Evolutionary conservation across 495 filamentous ascomycete genomes (phyloP).

Genomic region (Achaetomiella virescens): DNA sequence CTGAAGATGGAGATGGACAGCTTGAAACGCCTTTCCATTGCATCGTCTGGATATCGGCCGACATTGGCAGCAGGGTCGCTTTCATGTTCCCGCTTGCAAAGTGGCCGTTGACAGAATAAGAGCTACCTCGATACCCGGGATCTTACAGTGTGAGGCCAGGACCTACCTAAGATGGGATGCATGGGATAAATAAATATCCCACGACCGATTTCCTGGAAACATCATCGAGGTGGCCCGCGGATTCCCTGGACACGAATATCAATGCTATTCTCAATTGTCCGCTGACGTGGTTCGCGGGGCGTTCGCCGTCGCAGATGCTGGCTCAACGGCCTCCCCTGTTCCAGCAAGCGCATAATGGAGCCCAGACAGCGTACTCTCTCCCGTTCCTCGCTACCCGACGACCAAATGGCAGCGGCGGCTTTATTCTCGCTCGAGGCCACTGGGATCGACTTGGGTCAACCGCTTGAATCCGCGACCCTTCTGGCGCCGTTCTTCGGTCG

Average conservation of each 20-base stretch:
- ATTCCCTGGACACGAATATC: slow-evolving; percentile 18
- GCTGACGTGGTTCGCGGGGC: slow-evolving; percentile 18
- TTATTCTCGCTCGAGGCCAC: background rate
- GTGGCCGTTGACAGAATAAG: slow-evolving; percentile 1
- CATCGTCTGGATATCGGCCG: slow-evolving; percentile 11
- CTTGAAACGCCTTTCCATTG: slow-evolving; percentile 12
- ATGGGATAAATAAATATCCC: slow-evolving; percentile 12
- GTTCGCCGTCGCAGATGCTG: slow-evolving; percentile 11
- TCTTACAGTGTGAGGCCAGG: background rate
- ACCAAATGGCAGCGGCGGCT: slow-evolving; percentile 7
- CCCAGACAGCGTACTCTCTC: slow-evolving; percentile 15
- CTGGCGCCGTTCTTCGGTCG: slow-evolving; percentile 13
- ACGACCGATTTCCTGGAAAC: slow-evolving; percentile 14
- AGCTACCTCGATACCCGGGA: background rate
- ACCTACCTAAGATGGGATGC: background rate
- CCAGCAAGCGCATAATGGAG: slow-evolving; percentile 13
- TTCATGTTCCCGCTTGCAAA: slow-evolving; percentile 2
- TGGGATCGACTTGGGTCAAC: slow-evolving; percentile 4
- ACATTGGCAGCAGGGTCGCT: no score
- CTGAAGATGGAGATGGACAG: no score
- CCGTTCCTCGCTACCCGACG: slow-evolving; percentile 17
- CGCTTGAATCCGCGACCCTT: background rate
- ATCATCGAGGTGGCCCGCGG: slow-evolving; percentile 17
- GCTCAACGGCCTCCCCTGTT: background rate
- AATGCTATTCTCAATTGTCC: slow-evolving; percentile 21